Evolutionary conservation across 805 yeast genomes (phyloP).

Genomic region (Metschnikowia similis): DNA sequence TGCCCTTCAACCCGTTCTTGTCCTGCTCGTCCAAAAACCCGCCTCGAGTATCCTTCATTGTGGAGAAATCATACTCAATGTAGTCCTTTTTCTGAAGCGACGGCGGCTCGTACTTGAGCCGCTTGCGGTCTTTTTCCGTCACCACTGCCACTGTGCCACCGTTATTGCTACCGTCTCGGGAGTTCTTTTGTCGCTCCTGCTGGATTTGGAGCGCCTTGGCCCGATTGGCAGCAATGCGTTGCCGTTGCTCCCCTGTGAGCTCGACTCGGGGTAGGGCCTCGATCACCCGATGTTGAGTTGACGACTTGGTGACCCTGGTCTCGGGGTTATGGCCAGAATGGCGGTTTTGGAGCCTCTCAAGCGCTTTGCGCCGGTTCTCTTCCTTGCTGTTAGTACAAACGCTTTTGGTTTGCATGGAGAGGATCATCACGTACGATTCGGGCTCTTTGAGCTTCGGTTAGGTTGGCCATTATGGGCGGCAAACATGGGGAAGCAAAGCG

Average conservation of each 20-base stretch:
- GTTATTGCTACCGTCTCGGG: constrained; percentile 11
- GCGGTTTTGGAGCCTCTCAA: constrained; percentile 46
- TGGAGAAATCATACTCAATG: constrained; percentile 82
- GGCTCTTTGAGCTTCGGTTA: constrained; percentile 32
- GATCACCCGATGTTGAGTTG: constrained; percentile 2
- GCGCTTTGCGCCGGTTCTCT: constrained; percentile 58
- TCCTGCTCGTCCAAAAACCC: constrained; percentile 57
- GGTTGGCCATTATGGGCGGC: constrained; percentile 8
- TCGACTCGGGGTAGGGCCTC: constrained; percentile 21
- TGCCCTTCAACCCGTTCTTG: constrained; percentile 11
- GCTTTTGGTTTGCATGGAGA: too few relatives aligned
- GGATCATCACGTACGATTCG: constrained; percentile 30
- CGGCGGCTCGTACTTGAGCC: constrained; percentile 21
- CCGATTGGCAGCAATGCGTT: constrained; percentile 50
- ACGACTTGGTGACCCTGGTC: constrained; percentile 4
- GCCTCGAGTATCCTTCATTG: constrained; percentile 85
- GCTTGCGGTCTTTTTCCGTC: constrained; percentile 13
- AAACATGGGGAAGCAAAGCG: neutral
- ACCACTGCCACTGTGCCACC: constrained; percentile 10
- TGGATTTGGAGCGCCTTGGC: constrained; percentile 48
- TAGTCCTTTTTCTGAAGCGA: constrained; percentile 58
- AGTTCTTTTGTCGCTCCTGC: constrained; percentile 22
- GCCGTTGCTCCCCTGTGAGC: constrained; percentile 47
- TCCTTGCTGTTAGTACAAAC: constrained; percentile 39
- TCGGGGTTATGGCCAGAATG: neutral